Evolutionary conservation across 2,329 filamentous ascomycete genomes (phyloP).

Genomic region (Tolypocladium tundrense): DNA sequence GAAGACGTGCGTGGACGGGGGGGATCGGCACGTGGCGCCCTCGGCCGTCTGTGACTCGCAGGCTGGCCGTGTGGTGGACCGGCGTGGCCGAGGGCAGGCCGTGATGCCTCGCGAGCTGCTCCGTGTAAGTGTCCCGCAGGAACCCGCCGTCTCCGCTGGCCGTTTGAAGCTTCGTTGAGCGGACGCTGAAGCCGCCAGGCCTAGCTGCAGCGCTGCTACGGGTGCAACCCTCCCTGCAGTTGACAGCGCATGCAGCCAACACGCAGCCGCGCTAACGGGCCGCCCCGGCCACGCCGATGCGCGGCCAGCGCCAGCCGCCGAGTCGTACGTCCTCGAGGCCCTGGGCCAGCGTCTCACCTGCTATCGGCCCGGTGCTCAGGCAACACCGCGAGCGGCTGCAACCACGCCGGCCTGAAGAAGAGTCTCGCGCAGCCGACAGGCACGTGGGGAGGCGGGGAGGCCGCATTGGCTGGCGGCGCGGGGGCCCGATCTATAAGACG

Average conservation of each 20-base stretch:
- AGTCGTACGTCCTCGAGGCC: not conserved
- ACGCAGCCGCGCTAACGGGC: not conserved
- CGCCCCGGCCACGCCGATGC: not conserved
- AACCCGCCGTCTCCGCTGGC: no score
- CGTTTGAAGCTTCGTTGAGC: no score
- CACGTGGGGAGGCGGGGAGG: not conserved
- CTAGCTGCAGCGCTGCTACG: not conserved
- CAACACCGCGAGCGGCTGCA: not conserved
- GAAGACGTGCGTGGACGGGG: not conserved
- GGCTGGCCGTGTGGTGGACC: no score
- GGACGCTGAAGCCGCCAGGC: no score
- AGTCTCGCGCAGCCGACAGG: not conserved
- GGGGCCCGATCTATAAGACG: not conserved
- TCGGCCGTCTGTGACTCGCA: not conserved
- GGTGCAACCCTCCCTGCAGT: not conserved
- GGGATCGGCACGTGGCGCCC: not conserved
- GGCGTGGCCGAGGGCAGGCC: no score
- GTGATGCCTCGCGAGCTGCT: no score
- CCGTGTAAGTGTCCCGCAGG: not conserved
- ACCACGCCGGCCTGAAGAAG: not conserved
- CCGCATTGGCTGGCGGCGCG: not conserved
- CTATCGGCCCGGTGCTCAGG: not conserved
- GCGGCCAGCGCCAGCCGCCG: not conserved
- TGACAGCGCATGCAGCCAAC: not conserved
- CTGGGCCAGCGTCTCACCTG: not conserved